These are phyloP conservation scores for Ophiostoma angusticollis DNA, from an alignment of 2,329 filamentous ascomycete species.

Conservation along the genomic window DNA sequence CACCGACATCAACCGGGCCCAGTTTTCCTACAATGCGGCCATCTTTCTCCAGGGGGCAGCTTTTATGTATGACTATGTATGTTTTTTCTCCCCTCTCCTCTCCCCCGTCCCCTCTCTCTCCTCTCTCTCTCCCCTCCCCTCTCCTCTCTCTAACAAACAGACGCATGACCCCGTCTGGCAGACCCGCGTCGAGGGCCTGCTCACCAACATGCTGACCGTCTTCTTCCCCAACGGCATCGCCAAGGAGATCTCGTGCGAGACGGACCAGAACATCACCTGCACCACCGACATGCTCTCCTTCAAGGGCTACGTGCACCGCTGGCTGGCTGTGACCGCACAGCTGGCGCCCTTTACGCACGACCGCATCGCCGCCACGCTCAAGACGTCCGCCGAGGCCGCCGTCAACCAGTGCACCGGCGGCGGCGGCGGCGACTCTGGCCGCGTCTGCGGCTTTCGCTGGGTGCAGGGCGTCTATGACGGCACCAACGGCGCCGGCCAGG, in stretches of 20 bases:
- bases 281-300: conserved; percentile 45
- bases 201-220: conserved; percentile 28
- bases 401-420: conserved; percentile 36
- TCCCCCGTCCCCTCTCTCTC: neutral
- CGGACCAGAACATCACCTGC: conserved; percentile 29
- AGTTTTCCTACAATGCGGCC: conserved; percentile 44
- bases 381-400: conserved; percentile 35
- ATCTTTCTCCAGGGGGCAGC: conserved; percentile 42
- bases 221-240: conserved; percentile 36
- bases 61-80: conserved; percentile 42
- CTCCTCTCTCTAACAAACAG: neutral
- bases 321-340: conserved; percentile 35
- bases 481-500: conserved; percentile 39
- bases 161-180: conserved; percentile 25
- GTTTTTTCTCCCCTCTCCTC: conserved; percentile 8
- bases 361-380: conserved; percentile 31
- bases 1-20: conserved; percentile 34
- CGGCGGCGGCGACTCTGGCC: conserved; percentile 21
- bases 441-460: conserved; percentile 43
- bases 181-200: conserved; percentile 32
- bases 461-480: conserved; percentile 32
- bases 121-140: neutral
- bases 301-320: conserved; percentile 42
- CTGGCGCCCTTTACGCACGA: conserved; percentile 35
- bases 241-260: conserved; percentile 44